A percentile compares a stretch with the other conserved stretches of the same genome.
phyloP scores from a whole-genome alignment of 495 filamentous ascomycete genomes.

The Penicillium paradoxum region DNA sequence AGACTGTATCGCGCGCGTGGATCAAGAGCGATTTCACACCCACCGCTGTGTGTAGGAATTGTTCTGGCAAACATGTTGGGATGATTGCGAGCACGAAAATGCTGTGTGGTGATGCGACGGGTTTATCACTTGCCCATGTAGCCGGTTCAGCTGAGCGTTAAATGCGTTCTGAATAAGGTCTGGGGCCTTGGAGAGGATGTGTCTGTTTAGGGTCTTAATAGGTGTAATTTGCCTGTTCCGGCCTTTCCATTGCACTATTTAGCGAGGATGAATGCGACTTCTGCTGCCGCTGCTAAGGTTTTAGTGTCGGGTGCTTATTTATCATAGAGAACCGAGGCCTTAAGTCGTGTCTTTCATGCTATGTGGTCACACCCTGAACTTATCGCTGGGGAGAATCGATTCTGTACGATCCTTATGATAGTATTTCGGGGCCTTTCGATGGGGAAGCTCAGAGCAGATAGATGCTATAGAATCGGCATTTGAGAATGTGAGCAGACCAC shows the following conservation, averaged over 20 bases:
- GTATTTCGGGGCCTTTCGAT: conserved; percentile 25
- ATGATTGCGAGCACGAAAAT: conserved; percentile 36
- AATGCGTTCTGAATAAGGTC: conserved; percentile 24
- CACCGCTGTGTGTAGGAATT: conserved; percentile 30
- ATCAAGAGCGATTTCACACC: conserved; percentile 35
- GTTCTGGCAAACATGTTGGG: conserved; percentile 40
- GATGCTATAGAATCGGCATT: conserved; percentile 34
- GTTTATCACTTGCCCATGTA: conserved; percentile 28
- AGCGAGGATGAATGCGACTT: conserved; percentile 23
- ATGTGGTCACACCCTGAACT: conserved; percentile 33
- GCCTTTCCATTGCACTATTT: conserved; percentile 25
- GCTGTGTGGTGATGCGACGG: conserved; percentile 18
- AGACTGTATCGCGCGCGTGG: conserved; percentile 28
- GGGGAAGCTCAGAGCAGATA: conserved; percentile 38
- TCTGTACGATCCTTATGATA: conserved; percentile 35
- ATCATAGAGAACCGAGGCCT: background rate
- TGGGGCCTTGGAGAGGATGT: conserved; percentile 12
- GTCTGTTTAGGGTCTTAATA: conserved; percentile 33
- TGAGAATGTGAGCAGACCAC: conserved; percentile 27
- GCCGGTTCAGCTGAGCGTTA: conserved; percentile 30
- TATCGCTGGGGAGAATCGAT: conserved; percentile 33
- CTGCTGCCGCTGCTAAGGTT: conserved; percentile 23
- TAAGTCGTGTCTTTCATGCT: conserved; percentile 28
- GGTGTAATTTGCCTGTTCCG: conserved; percentile 37
- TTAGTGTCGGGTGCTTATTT: background rate